phyloP scores from a whole-genome alignment of 768 basidiomycete species.

The Collybia nuda region DNA sequence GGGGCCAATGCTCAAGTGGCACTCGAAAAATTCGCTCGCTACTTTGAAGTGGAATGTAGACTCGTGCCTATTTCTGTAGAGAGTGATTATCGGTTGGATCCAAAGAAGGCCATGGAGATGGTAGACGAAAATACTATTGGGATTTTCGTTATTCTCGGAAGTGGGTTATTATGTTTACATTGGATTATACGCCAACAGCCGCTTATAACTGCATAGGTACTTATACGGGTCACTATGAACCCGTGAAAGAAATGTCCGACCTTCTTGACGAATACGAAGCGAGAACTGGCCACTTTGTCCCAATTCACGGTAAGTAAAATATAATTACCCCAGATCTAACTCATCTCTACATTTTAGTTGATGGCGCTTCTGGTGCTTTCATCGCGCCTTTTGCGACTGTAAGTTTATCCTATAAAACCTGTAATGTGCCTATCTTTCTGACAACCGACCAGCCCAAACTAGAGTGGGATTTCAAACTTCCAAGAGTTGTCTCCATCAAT shows the following conservation, averaged over 20 bases:
- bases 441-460: conserved; percentile 44
- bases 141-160: conserved; percentile 53
- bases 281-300: conserved; percentile 58
- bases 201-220: conserved; percentile 40
- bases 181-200: conserved; percentile 45
- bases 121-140: conserved; percentile 79
- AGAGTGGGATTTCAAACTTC: conserved; percentile 63
- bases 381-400: conserved; percentile 61
- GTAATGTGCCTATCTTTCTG: conserved; percentile 15
- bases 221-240: conserved; percentile 75
- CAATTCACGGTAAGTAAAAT: conserved; percentile 64
- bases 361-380: conserved; percentile 68
- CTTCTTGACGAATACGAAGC: conserved; percentile 64
- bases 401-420: conserved; percentile 5
- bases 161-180: conserved; percentile 19
- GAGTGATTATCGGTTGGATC: conserved; percentile 54
- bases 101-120: conserved; percentile 61
- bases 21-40: conserved; percentile 70
- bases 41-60: conserved; percentile 67
- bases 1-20: conserved; percentile 76
- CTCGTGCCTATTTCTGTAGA: conserved; percentile 51
- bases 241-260: conserved; percentile 82
- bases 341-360: conserved; percentile 46
- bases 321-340: conserved; percentile 25
- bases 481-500: conserved; percentile 63